Evolutionary conservation across 2,329 filamentous ascomycete genomes (phyloP), one percentile per base, ranked within the genome.

Genomic region (Diaporthe helianthi): DNA sequence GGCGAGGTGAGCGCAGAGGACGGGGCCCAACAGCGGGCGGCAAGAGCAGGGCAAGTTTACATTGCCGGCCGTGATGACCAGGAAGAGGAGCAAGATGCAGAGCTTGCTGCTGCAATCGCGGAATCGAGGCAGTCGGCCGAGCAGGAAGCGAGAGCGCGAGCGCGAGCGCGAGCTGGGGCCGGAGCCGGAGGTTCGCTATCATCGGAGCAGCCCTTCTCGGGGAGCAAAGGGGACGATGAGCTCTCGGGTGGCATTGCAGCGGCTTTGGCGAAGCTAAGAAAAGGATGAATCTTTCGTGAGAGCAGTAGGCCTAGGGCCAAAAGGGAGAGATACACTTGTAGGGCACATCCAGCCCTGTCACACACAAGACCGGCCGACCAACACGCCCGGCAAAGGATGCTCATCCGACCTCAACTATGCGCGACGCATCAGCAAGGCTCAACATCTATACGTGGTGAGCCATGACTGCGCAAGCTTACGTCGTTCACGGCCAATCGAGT

Each of bases 161-260:
- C 73, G 63, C 52, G 71, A 72, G 73, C 53, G 70, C 73, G 67
- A 53, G 72, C 54, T 66, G 72, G 64, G 64, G 38, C 44, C 44
- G 63, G 65, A 54, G 44, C 53, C 46, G 65, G 71, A n/a, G n/a
- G n/a, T n/a, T n/a, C n/a, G 69, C 41, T 44, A 60, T 8, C 76
- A 66, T 68, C 73, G 54, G 33, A 64, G 36, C 38, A 19, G 52
- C 15, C 52, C 4, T 36, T 44, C 1, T 33, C 69, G 9, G 47
- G 74, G 24, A 73, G 72, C 49, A 78, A 77, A 71, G 79, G 80
- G 3, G 53, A 10, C 44, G 82, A 86, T 6, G 78, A 83, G 38
- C 78, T 91, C 6, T 84, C 83, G 70, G 87, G 83, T 54, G 88
- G 89, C 2, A 79, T 91, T 55, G 87, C 88, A 54, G 87, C 86